These are phyloP conservation scores for Hymenochaete sp. DNA, from an alignment of 1,284 basidiomycete genomes.

Conservation along the genomic window DNA sequence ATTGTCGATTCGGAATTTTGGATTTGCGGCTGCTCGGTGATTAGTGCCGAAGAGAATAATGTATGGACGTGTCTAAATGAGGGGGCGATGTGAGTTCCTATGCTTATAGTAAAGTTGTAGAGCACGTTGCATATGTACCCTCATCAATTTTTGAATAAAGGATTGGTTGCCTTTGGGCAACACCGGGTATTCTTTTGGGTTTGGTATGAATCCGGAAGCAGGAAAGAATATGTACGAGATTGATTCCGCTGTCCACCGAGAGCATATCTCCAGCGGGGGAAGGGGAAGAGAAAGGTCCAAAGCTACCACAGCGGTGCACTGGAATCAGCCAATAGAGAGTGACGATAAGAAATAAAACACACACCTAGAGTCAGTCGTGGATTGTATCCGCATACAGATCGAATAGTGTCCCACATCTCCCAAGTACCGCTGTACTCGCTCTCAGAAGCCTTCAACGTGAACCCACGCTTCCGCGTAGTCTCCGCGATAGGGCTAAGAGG, in stretches of 20 bases:
- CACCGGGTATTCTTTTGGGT: conserved; percentile 95
- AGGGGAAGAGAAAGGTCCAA: conserved; percentile 86
- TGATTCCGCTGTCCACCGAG: conserved; percentile 90
- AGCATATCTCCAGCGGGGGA: conserved; percentile 64
- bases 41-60: conserved; percentile 71
- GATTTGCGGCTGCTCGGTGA: conserved; percentile 46
- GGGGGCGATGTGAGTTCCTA: not conserved
- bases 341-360: conserved; percentile 23
- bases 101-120: not conserved
- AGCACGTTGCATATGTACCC: conserved; percentile 43
- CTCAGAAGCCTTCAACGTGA: conserved; percentile 29
- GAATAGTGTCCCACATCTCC: conserved; percentile 97
- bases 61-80: conserved; percentile 68
- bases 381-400: conserved; percentile 83
- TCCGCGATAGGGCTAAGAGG: too few relatives aligned
- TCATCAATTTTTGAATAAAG: conserved; percentile 83
- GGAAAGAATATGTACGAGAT: conserved; percentile 85
- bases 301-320: conserved; percentile 39
- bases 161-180: conserved; percentile 86
- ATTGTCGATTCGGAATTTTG: conserved; percentile 74
- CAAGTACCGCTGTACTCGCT: conserved; percentile 78
- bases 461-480: conserved; percentile 9
- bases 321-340: not conserved
- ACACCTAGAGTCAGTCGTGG: conserved; percentile 74
- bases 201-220: conserved; percentile 86